Base-by-base conservation (phyloP, 1,284 basidiomycete species). In the Anthracocystis setariae region DNA sequence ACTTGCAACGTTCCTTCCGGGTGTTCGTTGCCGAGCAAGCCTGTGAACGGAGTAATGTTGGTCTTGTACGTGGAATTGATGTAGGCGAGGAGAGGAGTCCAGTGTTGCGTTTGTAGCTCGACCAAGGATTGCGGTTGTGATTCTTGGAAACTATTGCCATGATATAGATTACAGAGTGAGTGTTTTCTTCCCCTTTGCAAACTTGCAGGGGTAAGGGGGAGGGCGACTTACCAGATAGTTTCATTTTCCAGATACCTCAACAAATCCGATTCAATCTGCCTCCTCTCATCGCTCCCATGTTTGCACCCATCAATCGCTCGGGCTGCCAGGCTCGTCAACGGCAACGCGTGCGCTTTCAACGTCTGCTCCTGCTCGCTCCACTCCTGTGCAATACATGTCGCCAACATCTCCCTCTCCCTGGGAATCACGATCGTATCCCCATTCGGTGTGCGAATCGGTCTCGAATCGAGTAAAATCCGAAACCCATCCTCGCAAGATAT, bases 241-340 rank as follows among this genome's bases (percentile, higher is more conserved):
- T 99, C 96, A 3, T 95, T 98, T 73, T 97, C 91, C 33, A 98
- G 85, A 84, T 98, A 98, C 68, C 89, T 88, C 49, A 97, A 82
- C 44, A 98, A 83, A 20, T 89, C 87, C n/a, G 87, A 86, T 29
- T 88, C 87, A 25, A 95, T 90, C 52, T 90, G 87, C n/a, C 83
- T 80, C 8, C 90, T 86, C 15, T 88, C 88, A 13, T 88, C 88
- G 25, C 82, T 74, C 40, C 87, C 84, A 43, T 91, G 87, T 8
- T 84, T 80, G 73, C 96, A 86, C 0, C 89, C 87, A 82, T 99
- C 96, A 50, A 98, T 88, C 8, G 94, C 94, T 76, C 95, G 86
- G 17, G 93, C 90, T 8, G 89, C 90, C 27, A 98, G 84, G 84
- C 88, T 69, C 75, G 95, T 94, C 86, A 97, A 88, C 5, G 95